Evolutionary conservation across 345 rosid species (phyloP).

Genomic region (Cardamine resedifolia): DNA sequence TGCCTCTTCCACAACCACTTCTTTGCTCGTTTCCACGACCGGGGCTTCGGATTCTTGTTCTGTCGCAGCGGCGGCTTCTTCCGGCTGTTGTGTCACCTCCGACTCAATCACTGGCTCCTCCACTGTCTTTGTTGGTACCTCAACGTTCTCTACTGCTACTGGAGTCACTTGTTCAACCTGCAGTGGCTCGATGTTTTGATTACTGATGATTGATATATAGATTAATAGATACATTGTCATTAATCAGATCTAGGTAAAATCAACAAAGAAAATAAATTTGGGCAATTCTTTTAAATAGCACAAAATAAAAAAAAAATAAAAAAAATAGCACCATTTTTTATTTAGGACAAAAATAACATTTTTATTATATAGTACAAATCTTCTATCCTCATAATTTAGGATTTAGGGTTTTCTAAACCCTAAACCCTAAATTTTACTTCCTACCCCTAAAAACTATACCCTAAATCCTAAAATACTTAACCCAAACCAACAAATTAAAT

Average conservation of each 20-base stretch:
- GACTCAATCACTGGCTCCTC: conserved; percentile 31
- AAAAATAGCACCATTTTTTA: too few species aligned
- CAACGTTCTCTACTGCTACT: conserved; percentile 32
- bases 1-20: conserved; percentile 27
- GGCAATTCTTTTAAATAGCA: too few species aligned
- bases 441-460: too few species aligned
- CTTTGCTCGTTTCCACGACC: conserved; percentile 26
- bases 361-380: too few species aligned
- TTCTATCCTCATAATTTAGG: too few species aligned
- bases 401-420: too few species aligned
- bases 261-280: neutral
- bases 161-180: conserved; percentile 39
- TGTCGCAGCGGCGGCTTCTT: conserved; percentile 14
- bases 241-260: neutral
- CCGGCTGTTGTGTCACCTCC: conserved; percentile 12
- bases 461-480: too few species aligned
- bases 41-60: conserved; percentile 31
- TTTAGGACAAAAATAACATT: too few species aligned
- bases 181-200: neutral
- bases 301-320: too few species aligned
- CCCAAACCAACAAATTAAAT: too few species aligned
- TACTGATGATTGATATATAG: neutral
- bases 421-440: too few species aligned
- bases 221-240: neutral
- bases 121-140: conserved; percentile 29